Evolutionary conservation across 192 early-diverging fungal species (phyloP), one percentile per base, ranked within the genome.

Genomic region (Spizellomyces punctatus): DNA sequence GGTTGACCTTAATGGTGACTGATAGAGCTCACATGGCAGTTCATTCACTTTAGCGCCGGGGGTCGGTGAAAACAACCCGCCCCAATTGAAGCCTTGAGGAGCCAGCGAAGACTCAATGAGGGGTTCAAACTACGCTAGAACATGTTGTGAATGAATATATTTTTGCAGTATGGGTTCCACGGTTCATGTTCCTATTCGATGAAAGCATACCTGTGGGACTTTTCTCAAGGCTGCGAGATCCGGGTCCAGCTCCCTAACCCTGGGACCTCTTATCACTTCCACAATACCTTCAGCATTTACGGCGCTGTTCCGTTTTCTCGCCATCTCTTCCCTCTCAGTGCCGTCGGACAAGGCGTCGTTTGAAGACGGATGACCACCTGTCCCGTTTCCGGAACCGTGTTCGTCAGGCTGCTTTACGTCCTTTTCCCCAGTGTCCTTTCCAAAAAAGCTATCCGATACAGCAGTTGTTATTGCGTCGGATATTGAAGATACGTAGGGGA

Each of bases 381-480:
- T 36, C 27, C 27, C 27, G 27, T 36, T 36, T 36, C 27, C 27
- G 3, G 27, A 3, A 36, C 27, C 27, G 27, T 36, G 1, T 36
- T 36, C 27, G 0, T 36, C 27, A 36, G 27, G 27, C 27, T 36
- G 27, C 27, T 36, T 36, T 36, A 36, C 27, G 27, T 36, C 3
- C 27, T 36, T 36, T 36, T 36, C 27, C 27, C 27, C 27, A 3
- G 27, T 36, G 27, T 36, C 27, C 27, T 36, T 36, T 36, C 27
- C 27, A 36, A 36, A 36, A 36, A 36, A 36, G 27, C 27, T 36
- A 57, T 76, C 75, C 6, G 68, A 64, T 17, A 67, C 63, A 41
- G 76, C 76, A 19, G 69, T 43, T 19, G 76, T 69, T 12, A 77
- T 62, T 27, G 76, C 76, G 10, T 61, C 64, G 1, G 67, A 42